Conservation (phyloP, 805 yeast genomes). For the Maudiozyma bulderi region DNA sequence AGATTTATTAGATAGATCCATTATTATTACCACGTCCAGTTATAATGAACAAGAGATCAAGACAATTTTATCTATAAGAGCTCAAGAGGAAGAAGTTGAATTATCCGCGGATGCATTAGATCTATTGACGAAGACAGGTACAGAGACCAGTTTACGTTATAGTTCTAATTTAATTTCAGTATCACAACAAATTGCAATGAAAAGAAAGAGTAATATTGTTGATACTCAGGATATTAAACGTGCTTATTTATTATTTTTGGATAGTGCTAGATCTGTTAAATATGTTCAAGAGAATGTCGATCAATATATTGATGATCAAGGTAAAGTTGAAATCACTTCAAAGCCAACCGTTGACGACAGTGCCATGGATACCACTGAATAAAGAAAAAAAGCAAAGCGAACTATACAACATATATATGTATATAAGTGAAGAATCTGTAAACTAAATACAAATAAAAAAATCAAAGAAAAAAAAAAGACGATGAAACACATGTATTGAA, state of each 20-base stretch:
- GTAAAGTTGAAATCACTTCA: slow-evolving; percentile 46
- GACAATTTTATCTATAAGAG: slow-evolving; percentile 78
- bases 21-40: slow-evolving; percentile 77
- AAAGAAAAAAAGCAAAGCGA: neutral
- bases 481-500: neutral
- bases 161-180: slow-evolving; percentile 88
- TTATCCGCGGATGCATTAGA: slow-evolving; percentile 74
- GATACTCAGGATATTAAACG: slow-evolving; percentile 80
- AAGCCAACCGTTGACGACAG: slow-evolving; percentile 10
- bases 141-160: slow-evolving; percentile 84
- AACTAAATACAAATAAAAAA: neutral
- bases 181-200: slow-evolving; percentile 74
- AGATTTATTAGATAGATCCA: slow-evolving; percentile 87
- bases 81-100: slow-evolving; percentile 90
- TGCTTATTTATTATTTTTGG: slow-evolving; percentile 78
- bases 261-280: slow-evolving; percentile 80
- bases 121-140: slow-evolving; percentile 79
- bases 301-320: slow-evolving; percentile 71
- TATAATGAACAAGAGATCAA: slow-evolving; percentile 78
- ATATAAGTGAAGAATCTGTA: neutral
- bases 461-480: neutral
- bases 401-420: neutral
- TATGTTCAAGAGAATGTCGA: slow-evolving; percentile 60
- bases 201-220: slow-evolving; percentile 59
- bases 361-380: slow-evolving; percentile 28